These are phyloP conservation scores for Fusarium denticulatum DNA, from an alignment of 2,329 filamentous ascomycete genomes.

Conservation along the genomic window DNA sequence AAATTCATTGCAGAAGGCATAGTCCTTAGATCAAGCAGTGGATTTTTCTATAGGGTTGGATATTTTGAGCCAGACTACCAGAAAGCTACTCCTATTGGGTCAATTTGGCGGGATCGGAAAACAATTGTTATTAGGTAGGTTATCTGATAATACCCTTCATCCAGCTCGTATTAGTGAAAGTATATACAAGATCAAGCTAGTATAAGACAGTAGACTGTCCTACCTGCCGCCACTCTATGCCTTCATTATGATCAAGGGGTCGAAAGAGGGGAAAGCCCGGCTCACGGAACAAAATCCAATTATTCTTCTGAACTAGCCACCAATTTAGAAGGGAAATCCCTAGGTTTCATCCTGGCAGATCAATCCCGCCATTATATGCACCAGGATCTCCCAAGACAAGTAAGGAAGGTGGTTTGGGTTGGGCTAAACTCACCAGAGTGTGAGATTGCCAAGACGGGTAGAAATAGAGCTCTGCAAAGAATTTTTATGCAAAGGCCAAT, in stretches of 20 bases:
- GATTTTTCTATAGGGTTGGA: not conserved
- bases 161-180: not conserved
- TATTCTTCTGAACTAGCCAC: no score
- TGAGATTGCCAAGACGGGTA: no score
- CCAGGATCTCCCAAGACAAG: no score
- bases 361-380: no score
- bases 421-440: no score
- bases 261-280: no score
- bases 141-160: not conserved
- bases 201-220: not conserved
- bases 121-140: not conserved
- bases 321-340: no score
- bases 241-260: not conserved
- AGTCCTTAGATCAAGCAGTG: not conserved
- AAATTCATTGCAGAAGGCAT: not conserved
- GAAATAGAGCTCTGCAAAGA: no score
- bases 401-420: no score
- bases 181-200: not conserved
- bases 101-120: not conserved
- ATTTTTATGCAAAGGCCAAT: no score
- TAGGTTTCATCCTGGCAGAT: no score
- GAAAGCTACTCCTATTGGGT: not conserved
- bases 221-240: not conserved
- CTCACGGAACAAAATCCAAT: no score
- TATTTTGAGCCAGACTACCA: not conserved